Conservation (phyloP, 495 filamentous ascomycete species). For the Xylaria sp. region DNA sequence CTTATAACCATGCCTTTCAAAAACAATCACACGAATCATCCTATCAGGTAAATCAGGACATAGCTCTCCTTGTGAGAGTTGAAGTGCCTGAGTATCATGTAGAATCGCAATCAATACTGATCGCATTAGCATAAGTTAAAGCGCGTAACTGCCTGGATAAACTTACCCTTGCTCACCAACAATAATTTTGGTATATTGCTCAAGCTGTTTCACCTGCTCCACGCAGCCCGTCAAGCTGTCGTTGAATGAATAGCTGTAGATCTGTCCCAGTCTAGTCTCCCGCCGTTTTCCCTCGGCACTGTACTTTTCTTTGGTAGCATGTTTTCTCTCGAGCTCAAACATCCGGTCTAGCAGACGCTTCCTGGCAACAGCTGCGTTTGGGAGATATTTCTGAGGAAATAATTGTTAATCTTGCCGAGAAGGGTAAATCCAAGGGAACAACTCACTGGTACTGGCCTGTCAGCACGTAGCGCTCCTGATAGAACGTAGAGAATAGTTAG, state of each 20-base stretch:
- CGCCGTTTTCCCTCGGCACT: constrained; percentile 31
- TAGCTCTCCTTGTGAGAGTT: not conserved
- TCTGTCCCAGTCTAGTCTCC: constrained; percentile 42
- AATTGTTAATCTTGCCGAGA: not conserved
- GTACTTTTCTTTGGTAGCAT: constrained; percentile 39
- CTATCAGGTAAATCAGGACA: not conserved
- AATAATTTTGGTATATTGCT: constrained; percentile 61
- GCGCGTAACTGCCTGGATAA: not conserved
- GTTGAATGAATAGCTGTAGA: constrained; percentile 50
- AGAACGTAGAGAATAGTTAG: constrained; percentile 65
- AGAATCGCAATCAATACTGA: constrained; percentile 34
- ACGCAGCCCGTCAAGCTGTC: constrained; percentile 64
- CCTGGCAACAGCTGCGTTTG: constrained; percentile 58
- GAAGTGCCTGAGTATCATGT: not conserved
- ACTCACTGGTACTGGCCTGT: constrained; percentile 56
- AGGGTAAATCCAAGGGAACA: not conserved
- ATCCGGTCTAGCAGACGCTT: constrained; percentile 59
- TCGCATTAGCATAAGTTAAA: constrained; percentile 10
- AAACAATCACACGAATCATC: not conserved
- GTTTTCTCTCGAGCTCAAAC: constrained; percentile 52
- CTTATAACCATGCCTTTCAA: not conserved
- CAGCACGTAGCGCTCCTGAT: constrained; percentile 57
- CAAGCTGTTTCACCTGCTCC: constrained; percentile 57
- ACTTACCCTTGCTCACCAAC: constrained; percentile 59
- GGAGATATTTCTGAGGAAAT: constrained; percentile 52